phyloP scores from a whole-genome alignment of 208 protist species.

The Leishmania guyanensis region DNA sequence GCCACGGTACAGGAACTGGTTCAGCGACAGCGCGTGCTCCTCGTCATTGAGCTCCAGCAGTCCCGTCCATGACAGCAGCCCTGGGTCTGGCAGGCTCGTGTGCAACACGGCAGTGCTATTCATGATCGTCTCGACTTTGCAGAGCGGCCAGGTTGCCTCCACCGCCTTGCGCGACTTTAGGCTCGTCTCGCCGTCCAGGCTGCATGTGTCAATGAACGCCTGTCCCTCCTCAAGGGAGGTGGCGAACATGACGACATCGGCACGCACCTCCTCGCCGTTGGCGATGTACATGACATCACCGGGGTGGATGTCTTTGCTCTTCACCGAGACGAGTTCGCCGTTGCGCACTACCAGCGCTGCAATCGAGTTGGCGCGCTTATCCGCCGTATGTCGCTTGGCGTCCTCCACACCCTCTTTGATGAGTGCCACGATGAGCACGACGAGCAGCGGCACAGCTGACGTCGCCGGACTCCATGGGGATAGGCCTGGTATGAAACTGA shows the following conservation, averaged over 20 bases:
- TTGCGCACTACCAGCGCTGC: constrained; percentile 58
- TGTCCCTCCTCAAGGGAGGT: constrained; percentile 74
- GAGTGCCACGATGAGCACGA: constrained; percentile 89
- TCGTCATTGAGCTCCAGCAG: constrained; percentile 57
- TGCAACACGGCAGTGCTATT: constrained; percentile 38
- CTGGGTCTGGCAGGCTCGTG: constrained; percentile 68
- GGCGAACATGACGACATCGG: constrained; percentile 88
- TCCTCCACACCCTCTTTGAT: constrained; percentile 94
- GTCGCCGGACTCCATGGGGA: constrained; percentile 92
- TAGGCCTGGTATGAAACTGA: constrained; percentile 91
- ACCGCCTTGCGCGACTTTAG: constrained; percentile 82
- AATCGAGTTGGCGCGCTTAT: constrained; percentile 80
- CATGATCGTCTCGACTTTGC: constrained; percentile 36
- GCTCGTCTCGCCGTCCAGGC: constrained; percentile 91
- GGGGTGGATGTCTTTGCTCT: constrained; percentile 64
- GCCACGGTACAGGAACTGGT: constrained; percentile 92
- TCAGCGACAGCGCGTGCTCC: constrained; percentile 60
- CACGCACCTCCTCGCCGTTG: constrained; percentile 83
- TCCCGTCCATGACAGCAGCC: constrained; percentile 80
- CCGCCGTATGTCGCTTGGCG: constrained; percentile 71
- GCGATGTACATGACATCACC: constrained; percentile 84
- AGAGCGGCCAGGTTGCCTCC: constrained; percentile 66
- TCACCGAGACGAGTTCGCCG: constrained; percentile 46
- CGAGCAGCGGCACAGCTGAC: constrained; percentile 84
- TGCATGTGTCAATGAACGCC: constrained; percentile 93